Evolutionary conservation across 2,329 filamentous ascomycete genomes (phyloP).

Genomic region (Claviceps cyperi): DNA sequence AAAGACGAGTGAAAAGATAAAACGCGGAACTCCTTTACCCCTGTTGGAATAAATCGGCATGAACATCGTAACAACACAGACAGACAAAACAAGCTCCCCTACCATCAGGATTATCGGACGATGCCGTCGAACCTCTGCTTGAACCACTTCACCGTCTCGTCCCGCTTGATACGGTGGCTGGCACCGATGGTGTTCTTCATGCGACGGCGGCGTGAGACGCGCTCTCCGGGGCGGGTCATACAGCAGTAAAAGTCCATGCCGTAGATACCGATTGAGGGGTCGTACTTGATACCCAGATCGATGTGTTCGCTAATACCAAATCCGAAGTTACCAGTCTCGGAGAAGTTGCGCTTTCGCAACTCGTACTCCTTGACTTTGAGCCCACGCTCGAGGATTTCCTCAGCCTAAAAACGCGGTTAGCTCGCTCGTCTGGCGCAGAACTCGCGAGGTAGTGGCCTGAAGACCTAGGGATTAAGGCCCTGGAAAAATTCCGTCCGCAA

Average conservation of each 20-base stretch:
- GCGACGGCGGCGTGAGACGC: conserved; percentile 88
- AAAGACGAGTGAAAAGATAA: conserved; percentile 25
- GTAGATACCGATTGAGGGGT: conserved; percentile 96
- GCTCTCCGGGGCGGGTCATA: conserved; percentile 99
- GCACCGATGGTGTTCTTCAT: conserved; percentile 75
- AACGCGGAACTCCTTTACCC: conserved; percentile 18
- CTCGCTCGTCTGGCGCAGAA: neutral
- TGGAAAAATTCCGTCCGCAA: too few relatives aligned
- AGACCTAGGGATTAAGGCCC: too few relatives aligned
- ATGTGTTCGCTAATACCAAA: conserved; percentile 99
- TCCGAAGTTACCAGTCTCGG: conserved; percentile 98
- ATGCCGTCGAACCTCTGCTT: conserved; percentile 88
- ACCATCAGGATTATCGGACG: conserved; percentile 60
- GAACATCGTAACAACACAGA: conserved; percentile 15
- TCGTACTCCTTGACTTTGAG: conserved; percentile 99
- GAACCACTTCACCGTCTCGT: conserved; percentile 97
- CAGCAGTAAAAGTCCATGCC: conserved; percentile 99
- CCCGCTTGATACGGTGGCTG: conserved; percentile 83
- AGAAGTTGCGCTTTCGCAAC: conserved; percentile 98
- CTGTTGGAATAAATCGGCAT: conserved; percentile 26
- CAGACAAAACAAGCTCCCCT: neutral
- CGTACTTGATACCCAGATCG: conserved; percentile 99
- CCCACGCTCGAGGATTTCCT: conserved; percentile 99
- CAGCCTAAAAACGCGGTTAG: conserved; percentile 43
- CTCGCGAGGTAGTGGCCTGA: too few relatives aligned